These are phyloP conservation scores for Macrolepiota dolichaula DNA, from an alignment of 768 basidiomycete genomes.

Conservation along the genomic window DNA sequence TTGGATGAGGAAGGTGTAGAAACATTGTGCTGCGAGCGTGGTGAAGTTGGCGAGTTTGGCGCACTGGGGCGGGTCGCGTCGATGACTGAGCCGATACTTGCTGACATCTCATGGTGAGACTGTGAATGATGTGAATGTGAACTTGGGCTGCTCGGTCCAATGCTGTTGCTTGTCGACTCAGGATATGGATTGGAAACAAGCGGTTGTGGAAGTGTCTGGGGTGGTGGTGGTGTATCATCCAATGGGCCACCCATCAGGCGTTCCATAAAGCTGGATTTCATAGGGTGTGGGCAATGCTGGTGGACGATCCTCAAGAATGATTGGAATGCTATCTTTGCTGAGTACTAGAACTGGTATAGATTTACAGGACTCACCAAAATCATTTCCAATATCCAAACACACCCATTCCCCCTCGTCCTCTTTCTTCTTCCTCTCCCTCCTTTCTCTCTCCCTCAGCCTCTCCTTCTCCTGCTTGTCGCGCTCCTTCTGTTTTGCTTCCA, in stretches of 20 bases:
- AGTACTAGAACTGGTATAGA: neutral
- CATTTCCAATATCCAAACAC: slow-evolving; percentile 48
- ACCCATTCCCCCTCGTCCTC: slow-evolving; percentile 44
- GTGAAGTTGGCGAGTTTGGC: neutral
- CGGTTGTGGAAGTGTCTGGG: neutral
- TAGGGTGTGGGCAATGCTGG: slow-evolving; percentile 48
- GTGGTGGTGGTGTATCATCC: neutral
- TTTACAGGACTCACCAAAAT: slow-evolving; percentile 30
- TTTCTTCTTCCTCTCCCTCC: slow-evolving; percentile 15
- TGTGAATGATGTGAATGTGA: neutral
- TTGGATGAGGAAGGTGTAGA: neutral
- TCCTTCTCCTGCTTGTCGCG: slow-evolving; percentile 1
- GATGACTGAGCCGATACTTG: neutral
- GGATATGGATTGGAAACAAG: neutral
- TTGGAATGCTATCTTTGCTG: neutral
- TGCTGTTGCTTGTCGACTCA: neutral
- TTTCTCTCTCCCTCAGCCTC: neutral
- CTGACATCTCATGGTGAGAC: neutral
- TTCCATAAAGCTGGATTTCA: slow-evolving; percentile 27
- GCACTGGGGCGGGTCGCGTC: neutral
- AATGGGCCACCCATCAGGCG: neutral
- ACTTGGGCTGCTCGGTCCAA: neutral
- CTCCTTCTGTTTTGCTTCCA: slow-evolving; percentile 1
- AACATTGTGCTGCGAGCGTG: neutral
- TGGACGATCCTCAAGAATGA: slow-evolving; percentile 33